Conservation (phyloP, 2,329 filamentous ascomycete species). For the Domatiomyces globalis region DNA sequence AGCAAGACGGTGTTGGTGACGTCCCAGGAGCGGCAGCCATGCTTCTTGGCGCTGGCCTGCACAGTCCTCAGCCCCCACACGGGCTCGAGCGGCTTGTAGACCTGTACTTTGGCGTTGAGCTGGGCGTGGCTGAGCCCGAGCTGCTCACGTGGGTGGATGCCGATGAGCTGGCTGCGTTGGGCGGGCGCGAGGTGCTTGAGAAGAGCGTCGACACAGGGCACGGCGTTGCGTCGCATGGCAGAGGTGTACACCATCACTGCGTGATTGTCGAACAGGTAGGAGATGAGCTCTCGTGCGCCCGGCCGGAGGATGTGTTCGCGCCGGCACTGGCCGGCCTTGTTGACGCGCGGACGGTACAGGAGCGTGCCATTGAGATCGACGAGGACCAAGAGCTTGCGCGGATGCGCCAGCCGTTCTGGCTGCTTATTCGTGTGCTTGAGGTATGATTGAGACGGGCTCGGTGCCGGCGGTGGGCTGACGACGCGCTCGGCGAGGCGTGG, state of each 20-base stretch:
- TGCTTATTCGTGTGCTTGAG: conserved; percentile 38
- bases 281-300: conserved; percentile 52
- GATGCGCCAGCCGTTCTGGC: conserved; percentile 30
- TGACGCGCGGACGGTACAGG: conserved; percentile 42
- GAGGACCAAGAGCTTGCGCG: conserved; percentile 60
- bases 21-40: conserved; percentile 40
- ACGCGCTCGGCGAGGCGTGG: conserved; percentile 50
- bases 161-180: conserved; percentile 45
- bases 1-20: conserved; percentile 81
- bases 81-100: conserved; percentile 69
- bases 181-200: conserved; percentile 40
- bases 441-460: conserved; percentile 48
- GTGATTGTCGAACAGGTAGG: conserved; percentile 61
- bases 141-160: conserved; percentile 63
- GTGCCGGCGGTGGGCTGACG: conserved; percentile 40
- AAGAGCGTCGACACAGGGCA: conserved; percentile 45
- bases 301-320: conserved; percentile 44
- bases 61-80: conserved; percentile 49
- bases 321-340: conserved; percentile 31
- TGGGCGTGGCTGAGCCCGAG: conserved; percentile 53
- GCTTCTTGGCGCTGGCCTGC: conserved; percentile 29
- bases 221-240: conserved; percentile 59
- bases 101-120: conserved; percentile 60
- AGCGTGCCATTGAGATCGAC: conserved; percentile 91
- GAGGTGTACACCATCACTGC: conserved; percentile 84